A percentile compares a stretch with the other conserved stretches of the same genome.
These are phyloP conservation scores for Periconia sp. DNA, from an alignment of 2,329 filamentous ascomycete genomes.

Conservation along the genomic window DNA sequence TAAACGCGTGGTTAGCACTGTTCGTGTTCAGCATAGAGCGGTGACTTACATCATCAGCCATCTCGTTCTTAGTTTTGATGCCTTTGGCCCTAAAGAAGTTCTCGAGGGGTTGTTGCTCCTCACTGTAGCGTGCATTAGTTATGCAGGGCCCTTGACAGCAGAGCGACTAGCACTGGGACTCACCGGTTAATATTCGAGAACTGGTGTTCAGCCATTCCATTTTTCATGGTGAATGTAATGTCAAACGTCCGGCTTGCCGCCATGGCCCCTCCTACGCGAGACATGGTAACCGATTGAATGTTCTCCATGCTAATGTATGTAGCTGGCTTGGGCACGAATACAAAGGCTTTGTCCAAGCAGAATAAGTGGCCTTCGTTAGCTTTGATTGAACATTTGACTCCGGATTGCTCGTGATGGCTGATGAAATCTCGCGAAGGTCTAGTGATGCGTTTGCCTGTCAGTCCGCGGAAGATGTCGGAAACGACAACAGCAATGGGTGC, in stretches of 20 bases:
- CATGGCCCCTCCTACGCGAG: slow-evolving; percentile 88
- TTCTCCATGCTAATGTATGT: slow-evolving; percentile 97
- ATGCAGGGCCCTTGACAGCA: slow-evolving; percentile 1
- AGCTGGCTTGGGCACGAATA: slow-evolving; percentile 98
- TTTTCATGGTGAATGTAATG: slow-evolving; percentile 90
- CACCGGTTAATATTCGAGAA: slow-evolving; percentile 98
- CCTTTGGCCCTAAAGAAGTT: slow-evolving; percentile 96
- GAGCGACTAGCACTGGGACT: slow-evolving; percentile 15
- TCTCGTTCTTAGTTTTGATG: slow-evolving; percentile 96
- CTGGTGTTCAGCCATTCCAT: slow-evolving; percentile 82
- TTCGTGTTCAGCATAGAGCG: slow-evolving; percentile 1
- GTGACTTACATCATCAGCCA: slow-evolving; percentile 82
- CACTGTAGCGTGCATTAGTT: slow-evolving; percentile 49
- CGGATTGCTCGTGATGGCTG: slow-evolving; percentile 88
- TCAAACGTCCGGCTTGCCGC: slow-evolving; percentile 96
- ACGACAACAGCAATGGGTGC: slow-evolving; percentile 86
- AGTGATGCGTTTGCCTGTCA: slow-evolving; percentile 93
- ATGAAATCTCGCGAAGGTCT: slow-evolving; percentile 92
- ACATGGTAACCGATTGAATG: slow-evolving; percentile 89
- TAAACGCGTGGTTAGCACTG: slow-evolving; percentile 24
- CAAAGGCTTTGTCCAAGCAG: slow-evolving; percentile 96
- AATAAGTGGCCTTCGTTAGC: slow-evolving; percentile 97
- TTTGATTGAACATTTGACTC: slow-evolving; percentile 99
- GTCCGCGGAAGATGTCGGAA: slow-evolving; percentile 89
- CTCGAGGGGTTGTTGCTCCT: slow-evolving; percentile 95